Evolutionary conservation across 2,329 filamentous ascomycete genomes (phyloP).

Genomic region (Pseudogymnoascus pannorum): DNA sequence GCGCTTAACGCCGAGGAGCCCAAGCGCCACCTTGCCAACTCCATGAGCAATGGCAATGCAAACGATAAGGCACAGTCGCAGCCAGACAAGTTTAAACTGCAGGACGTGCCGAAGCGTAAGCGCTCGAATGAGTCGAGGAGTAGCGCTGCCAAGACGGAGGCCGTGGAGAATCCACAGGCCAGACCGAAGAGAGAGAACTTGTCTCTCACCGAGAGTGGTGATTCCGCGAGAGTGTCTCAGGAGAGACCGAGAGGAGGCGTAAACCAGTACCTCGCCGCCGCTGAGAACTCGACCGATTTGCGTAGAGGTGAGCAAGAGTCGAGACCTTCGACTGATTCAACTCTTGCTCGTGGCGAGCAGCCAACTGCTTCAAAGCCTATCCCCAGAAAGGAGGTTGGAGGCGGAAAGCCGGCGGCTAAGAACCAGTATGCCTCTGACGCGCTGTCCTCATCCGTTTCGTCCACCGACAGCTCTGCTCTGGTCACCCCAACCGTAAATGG

Average conservation of each 20-base stretch:
- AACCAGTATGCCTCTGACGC: slow-evolving; percentile 18
- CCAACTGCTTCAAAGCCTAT: slow-evolving; percentile 47
- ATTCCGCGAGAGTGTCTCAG: not conserved
- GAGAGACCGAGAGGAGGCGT: not conserved
- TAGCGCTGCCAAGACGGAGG: slow-evolving; percentile 33
- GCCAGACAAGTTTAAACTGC: slow-evolving; percentile 64
- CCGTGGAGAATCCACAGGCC: not conserved
- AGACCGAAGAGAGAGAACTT: not conserved
- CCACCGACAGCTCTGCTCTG: slow-evolving; percentile 24
- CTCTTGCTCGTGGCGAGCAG: too few relatives aligned
- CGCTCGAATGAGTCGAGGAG: slow-evolving; percentile 36
- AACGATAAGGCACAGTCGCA: slow-evolving; percentile 32
- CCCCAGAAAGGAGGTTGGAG: slow-evolving; percentile 53
- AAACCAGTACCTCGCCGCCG: not conserved
- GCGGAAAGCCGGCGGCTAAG: not conserved
- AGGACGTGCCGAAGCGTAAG: slow-evolving; percentile 68
- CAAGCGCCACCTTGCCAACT: slow-evolving; percentile 24
- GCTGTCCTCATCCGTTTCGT: slow-evolving; percentile 27
- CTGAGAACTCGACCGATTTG: too few relatives aligned
- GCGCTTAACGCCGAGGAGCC: slow-evolving; percentile 23
- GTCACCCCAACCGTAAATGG: slow-evolving; percentile 26
- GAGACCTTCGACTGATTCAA: slow-evolving; percentile 30
- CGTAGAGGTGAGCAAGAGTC: slow-evolving; percentile 45
- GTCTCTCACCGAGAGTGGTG: not conserved
- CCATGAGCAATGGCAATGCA: slow-evolving; percentile 17